A percentile compares a stretch with the other conserved stretches of the same genome.
Conservation (phyloP, 2,329 filamentous ascomycete species). For the Teratosphaeriaceae sp. region DNA sequence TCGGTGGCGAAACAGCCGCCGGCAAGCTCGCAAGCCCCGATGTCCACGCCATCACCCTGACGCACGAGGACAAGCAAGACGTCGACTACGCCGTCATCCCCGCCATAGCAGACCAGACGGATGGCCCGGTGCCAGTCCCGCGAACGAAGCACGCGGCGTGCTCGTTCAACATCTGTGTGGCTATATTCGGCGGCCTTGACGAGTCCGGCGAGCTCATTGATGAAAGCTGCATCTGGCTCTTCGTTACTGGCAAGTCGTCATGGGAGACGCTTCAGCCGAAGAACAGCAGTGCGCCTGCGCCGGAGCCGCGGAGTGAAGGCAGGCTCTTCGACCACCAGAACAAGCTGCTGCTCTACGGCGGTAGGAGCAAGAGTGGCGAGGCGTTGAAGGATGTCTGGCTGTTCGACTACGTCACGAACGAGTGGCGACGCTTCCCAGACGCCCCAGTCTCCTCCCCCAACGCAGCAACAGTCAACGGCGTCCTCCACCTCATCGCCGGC, state of each 20-base stretch:
- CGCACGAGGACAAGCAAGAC: constrained; percentile 26
- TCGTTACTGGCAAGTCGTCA: constrained; percentile 26
- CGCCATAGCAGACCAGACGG: constrained; percentile 29
- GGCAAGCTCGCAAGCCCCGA: constrained; percentile 36
- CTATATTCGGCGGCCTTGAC: constrained; percentile 35
- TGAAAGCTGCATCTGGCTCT: constrained; percentile 36
- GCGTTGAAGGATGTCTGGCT: constrained; percentile 26
- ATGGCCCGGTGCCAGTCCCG: constrained; percentile 27
- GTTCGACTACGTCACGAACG: constrained; percentile 19
- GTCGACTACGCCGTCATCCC: constrained; percentile 38
- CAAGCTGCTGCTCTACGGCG: constrained; percentile 25
- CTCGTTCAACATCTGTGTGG: constrained; percentile 32
- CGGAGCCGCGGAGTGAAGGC: constrained; percentile 20
- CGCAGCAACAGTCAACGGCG: constrained; percentile 30
- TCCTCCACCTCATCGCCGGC: constrained; percentile 35
- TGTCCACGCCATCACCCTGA: constrained; percentile 34
- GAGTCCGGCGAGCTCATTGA: constrained; percentile 28
- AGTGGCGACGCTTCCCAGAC: constrained; percentile 23
- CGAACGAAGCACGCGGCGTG: constrained; percentile 36
- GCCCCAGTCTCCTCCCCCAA: constrained; percentile 28
- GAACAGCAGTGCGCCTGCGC: constrained; percentile 19
- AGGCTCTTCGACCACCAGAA: constrained; percentile 25
- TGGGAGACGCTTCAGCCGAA: constrained; percentile 22
- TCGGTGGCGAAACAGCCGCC: constrained; percentile 34
- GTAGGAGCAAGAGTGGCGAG: constrained; percentile 16